These are phyloP conservation scores for Hemisphaericaspora subhashii DNA, from an alignment of 1,139 yeast genomes.

Conservation along the genomic window DNA sequence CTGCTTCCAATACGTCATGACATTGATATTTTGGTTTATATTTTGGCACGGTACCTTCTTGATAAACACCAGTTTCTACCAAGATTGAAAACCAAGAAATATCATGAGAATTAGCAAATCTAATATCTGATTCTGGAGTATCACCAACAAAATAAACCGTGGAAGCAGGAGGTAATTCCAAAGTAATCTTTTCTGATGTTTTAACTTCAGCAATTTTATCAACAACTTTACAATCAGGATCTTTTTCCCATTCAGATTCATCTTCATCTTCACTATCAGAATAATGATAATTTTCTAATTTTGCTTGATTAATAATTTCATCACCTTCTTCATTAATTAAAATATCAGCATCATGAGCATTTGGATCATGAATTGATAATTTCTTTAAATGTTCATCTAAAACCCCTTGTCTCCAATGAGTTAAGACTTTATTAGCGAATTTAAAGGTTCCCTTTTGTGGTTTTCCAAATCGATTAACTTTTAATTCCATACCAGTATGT, in stretches of 20 bases:
- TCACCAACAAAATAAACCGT: conserved; percentile 89
- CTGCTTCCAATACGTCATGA: conserved; percentile 77
- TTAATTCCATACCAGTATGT: conserved; percentile 75
- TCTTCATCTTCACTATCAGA: conserved; percentile 34
- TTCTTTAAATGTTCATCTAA: conserved; percentile 70
- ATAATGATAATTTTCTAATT: conserved; percentile 38
- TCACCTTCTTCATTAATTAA: conserved; percentile 50
- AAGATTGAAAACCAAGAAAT: conserved; percentile 80
- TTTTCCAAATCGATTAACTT: conserved; percentile 78
- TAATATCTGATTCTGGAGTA: conserved; percentile 87
- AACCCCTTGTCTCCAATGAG: conserved; percentile 76
- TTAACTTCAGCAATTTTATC: conserved; percentile 33
- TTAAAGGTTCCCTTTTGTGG: conserved; percentile 84
- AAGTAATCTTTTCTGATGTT: conserved; percentile 34
- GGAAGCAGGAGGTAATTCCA: conserved; percentile 77
- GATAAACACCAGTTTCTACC: conserved; percentile 85
- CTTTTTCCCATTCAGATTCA: conserved; percentile 18
- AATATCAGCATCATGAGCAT: conserved; percentile 48
- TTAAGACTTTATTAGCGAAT: conserved; percentile 73
- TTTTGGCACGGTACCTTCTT: conserved; percentile 75
- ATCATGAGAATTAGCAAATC: conserved; percentile 86
- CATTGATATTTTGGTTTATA: conserved; percentile 74
- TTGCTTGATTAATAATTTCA: conserved; percentile 46
- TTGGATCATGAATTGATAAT: conserved; percentile 45
- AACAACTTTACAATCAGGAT: conserved; percentile 18